Evolutionary conservation across 352 stramenopile species (phyloP), one percentile per base, ranked within the genome.

Genomic region (Phytophthora vignae): DNA sequence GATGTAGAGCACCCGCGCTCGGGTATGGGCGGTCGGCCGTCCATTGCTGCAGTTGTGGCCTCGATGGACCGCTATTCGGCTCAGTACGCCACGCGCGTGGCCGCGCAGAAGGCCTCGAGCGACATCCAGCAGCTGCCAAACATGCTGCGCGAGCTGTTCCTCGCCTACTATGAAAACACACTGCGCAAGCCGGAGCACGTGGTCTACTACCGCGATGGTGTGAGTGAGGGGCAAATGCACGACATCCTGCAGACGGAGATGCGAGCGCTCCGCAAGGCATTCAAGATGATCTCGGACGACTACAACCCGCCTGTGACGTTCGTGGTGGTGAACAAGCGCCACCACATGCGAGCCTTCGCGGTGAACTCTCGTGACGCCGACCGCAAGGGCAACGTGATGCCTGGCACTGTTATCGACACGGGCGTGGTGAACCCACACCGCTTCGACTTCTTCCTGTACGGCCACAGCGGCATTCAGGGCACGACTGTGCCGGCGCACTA

Each of bases 381-480:
- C 67, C 76, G 79, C 36, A 94, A 83, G 31, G 86, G 86, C 6
- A 94, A 94, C 22, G 79, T 90, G 21, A 74, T 86, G 31, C 79
- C 84, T 15, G 85, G 85, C 2, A 95, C 86, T 2, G 87, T 97
- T 17, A 85, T 97, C 3, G 90, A 97, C 73, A 90, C 70, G 2
- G 84, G 81, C 9, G 81, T 97, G 9, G 94, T 89, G 64, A 86
- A 96, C 66, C 89, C 90, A 0, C 80, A 84, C n/a, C 85, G 92
- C 44, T 90, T 90, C 60, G 89, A 97, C 72, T 97, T 96, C 42
- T 97, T 93, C 75, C 55, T 97, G 44, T 93, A 92, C 76, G 92
- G 85, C 58, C 89, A 97, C 74, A 84, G 74, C 22, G 90, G 89
- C 0, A 70, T 97, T 33, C 86, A 93, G 62, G 90, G 90, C 49